Conservation (phyloP, 2,329 filamentous ascomycete genomes). For the Colletotrichum tropicale region DNA sequence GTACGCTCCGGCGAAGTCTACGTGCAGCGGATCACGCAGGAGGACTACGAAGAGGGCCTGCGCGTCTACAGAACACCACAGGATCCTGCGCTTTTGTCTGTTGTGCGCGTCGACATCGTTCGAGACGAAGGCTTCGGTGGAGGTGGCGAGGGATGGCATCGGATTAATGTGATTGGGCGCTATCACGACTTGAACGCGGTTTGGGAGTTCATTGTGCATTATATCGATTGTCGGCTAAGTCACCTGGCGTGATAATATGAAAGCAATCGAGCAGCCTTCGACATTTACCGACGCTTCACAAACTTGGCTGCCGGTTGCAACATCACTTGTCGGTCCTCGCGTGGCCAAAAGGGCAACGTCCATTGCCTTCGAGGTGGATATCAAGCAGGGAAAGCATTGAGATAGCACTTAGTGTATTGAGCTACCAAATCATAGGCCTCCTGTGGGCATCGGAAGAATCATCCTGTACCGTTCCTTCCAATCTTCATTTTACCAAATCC, state of each 20-base stretch:
- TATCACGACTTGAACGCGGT: neutral
- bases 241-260: neutral
- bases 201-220: neutral
- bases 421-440: neutral
- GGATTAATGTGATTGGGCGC: neutral
- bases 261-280: neutral
- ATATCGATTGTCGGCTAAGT: accelerated
- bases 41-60: neutral
- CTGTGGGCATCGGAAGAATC: neutral
- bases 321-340: neutral
- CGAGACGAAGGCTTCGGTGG: neutral
- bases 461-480: neutral
- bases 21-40: neutral
- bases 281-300: neutral
- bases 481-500: neutral
- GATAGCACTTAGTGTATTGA: neutral
- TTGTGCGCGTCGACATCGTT: neutral
- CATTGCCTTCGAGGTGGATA: neutral
- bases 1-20: neutral
- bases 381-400: neutral
- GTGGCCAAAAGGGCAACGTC: neutral
- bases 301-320: neutral
- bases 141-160: neutral
- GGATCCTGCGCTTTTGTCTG: neutral
- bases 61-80: neutral